Evolutionary conservation across 2,329 filamentous ascomycete genomes (phyloP), one percentile per base, ranked within the genome.

Genomic region (Dendrostoma leiphaemia): DNA sequence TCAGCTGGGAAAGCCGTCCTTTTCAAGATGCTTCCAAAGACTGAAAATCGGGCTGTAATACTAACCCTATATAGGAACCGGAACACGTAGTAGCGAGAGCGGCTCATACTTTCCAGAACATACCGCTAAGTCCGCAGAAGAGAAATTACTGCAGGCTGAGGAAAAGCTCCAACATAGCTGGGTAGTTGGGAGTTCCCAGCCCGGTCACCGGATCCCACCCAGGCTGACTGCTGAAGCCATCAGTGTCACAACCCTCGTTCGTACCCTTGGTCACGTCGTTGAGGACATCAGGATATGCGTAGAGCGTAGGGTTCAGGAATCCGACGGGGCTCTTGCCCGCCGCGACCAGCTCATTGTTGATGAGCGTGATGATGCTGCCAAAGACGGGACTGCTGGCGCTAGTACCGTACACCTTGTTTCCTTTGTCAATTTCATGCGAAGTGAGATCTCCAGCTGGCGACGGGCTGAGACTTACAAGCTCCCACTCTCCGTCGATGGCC

Each of bases 171-270:
- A 59, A 51, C 62, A 66, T 62, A 28, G 56, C 55, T 2, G 56
- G 58, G 37, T 64, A 65, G 45, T 64, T 62, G 7, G 63, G 64
- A 31, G 63, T 65, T 8, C 64, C 64, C 31, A 66, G 54, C 15
- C 64, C 62, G 13, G 64, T 66, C 15, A 66, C 58, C 4, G 64
- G 62, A 19, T 65, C 63, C 63, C 64, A 67, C 5, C 63, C 65
- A 32, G 56, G 38, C 3, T 59, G 57, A n/a, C 60, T 61, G 32
- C 57, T 53, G 56, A 66, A 65, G 2, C 63, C 62, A 3, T 62
- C 53, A 9, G 61, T 65, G n/a, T 61, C 61, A 41, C 65, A 67
- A 4, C 62, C 64, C 31, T 58, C 55, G 52, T 66, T 63, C n/a
- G 57, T 58, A 6, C 64, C 63, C 15, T 62, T 56, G 6, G 59